Evolutionary conservation across 768 basidiomycete genomes (phyloP), one percentile per base, ranked within the genome.

Genomic region (Kwoniella heveanensis): DNA sequence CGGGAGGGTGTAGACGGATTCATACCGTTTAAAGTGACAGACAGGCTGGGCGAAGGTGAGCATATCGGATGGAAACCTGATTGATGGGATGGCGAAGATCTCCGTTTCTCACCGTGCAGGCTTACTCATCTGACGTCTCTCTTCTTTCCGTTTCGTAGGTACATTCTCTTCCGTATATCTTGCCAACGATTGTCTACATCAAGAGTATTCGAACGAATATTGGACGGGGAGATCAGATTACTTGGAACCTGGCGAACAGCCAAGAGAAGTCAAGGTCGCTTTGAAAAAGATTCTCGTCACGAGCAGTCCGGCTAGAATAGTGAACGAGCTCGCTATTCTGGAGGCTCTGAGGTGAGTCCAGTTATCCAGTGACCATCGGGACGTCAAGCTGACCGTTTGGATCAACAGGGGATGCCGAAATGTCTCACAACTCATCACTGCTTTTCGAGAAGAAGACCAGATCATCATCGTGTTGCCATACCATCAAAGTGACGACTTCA

Each of bases 91-190:
- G n/a, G n/a, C n/a, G n/a, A n/a, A n/a, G n/a, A n/a, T n/a, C n/a
- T n/a, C n/a, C n/a, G n/a, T n/a, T n/a, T n/a, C n/a, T n/a, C n/a
- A n/a, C n/a, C n/a, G n/a, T n/a, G n/a, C n/a, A n/a, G n/a, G n/a
- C n/a, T n/a, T n/a, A n/a, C n/a, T n/a, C n/a, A n/a, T n/a, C n/a
- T n/a, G n/a, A n/a, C n/a, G n/a, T n/a, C n/a, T n/a, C n/a, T n/a
- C n/a, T n/a, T n/a, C 15, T 24, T 19, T 2, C 37, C 39, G 5
- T 37, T 44, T 8, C 19, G 5, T 10, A 84, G 95, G 95, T 17
- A 99, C 95, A 1, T 99, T 99, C 81, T 97, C 95, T 0, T 93
- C 93, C 10, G 96, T 99, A n/a, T 99, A 97, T 85, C 96, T 98
- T 73, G 96, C 94, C 0, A 80, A 94, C 67, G 96, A 99, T 79